Base-by-base conservation (phyloP, 2,329 filamentous ascomycete genomes). In the Pseudocercospora vitis region DNA sequence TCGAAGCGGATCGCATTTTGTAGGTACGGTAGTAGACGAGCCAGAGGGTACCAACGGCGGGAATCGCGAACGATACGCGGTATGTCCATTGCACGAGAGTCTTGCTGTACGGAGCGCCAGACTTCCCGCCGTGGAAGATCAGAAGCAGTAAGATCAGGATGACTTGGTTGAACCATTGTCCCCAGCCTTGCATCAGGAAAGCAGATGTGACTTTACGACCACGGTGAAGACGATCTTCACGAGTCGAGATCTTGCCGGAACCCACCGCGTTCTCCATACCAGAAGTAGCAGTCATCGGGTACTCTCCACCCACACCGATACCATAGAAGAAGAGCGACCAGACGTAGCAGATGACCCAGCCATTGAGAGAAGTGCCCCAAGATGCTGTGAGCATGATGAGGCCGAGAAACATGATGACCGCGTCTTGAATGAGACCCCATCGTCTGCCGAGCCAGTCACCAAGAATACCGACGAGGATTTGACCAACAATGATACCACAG, bases 121-220 rank as follows among this genome's bases (percentile, higher is more conserved):
- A 87, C 56, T 78, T 79, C 53, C 88, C 88, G 67, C 86, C 84
- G 79, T 95, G 90, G 82, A 96, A 94, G 74, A 92, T 88, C 64
- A 95, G 79, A 54, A 96, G 82, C 47, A 95, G 78, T 50, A 96
- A 71, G 67, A 97, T 96, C 59, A 97, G 81, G 53, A 95, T 75
- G 64, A 88, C 86, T 75, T 96, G 92, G 82, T 97, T 97, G 78
- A 89, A 79, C 71, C 96, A 89, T 73, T 97, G 92, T 62, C 92
- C 92, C 92, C 92, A 97, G 50, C 92, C 92, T 74, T 97, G 92
- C 92, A 97, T 96, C 74, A 97, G 74, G 78, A 97, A 97, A 54
- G 92, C 91, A 72, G 87, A 90, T 62, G 91, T 96, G 70, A 96
- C 92, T 73, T 95, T 95, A 68, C 92, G 89, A 60, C 92, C 92